Conservation (phyloP, 306 rosid species). For the Cicer cuneatum region DNA sequence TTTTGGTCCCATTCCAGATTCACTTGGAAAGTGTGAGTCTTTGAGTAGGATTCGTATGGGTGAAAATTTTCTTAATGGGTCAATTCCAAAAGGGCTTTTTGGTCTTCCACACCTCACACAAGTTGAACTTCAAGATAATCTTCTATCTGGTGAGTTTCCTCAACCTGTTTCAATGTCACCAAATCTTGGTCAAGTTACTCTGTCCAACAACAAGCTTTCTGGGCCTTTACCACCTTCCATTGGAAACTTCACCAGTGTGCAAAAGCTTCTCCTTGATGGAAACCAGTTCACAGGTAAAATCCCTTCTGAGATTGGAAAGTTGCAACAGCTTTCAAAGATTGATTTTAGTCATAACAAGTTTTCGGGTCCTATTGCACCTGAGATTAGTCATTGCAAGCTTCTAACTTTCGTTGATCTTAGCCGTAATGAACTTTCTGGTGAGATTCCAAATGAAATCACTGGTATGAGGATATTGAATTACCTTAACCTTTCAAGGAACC, state of each 20-base stretch:
- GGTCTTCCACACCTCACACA: slow-evolving; percentile 74
- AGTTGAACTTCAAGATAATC: slow-evolving; percentile 86
- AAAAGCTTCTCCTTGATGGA: slow-evolving; percentile 87
- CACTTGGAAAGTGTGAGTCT: slow-evolving; percentile 76
- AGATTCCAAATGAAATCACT: slow-evolving; percentile 77
- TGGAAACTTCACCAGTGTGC: slow-evolving; percentile 90
- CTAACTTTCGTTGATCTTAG: slow-evolving; percentile 87
- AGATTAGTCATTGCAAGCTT: slow-evolving; percentile 79
- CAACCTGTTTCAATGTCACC: slow-evolving; percentile 52
- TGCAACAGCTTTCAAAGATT: slow-evolving; percentile 84
- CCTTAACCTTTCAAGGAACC: slow-evolving; percentile 86
- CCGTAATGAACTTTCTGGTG: slow-evolving; percentile 75
- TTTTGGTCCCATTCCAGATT: slow-evolving; percentile 87
- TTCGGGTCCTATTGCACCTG: slow-evolving; percentile 72
- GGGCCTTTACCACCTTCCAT: slow-evolving; percentile 79
- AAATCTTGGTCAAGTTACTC: slow-evolving; percentile 82
- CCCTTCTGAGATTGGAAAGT: slow-evolving; percentile 79
- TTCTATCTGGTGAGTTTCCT: slow-evolving; percentile 74
- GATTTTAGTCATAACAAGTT: slow-evolving; percentile 84
- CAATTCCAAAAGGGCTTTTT: slow-evolving; percentile 85
- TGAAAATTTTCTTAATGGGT: slow-evolving; percentile 79
- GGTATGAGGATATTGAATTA: slow-evolving; percentile 80
- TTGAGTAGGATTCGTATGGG: slow-evolving; percentile 88
- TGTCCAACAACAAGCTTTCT: slow-evolving; percentile 77
- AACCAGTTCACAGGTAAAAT: slow-evolving; percentile 76